Percentiles rank a stretch among this genome's conserved stretches.
phyloP scores from a whole-genome alignment of 768 basidiomycete genomes.

The Suillus cothurnatus region DNA sequence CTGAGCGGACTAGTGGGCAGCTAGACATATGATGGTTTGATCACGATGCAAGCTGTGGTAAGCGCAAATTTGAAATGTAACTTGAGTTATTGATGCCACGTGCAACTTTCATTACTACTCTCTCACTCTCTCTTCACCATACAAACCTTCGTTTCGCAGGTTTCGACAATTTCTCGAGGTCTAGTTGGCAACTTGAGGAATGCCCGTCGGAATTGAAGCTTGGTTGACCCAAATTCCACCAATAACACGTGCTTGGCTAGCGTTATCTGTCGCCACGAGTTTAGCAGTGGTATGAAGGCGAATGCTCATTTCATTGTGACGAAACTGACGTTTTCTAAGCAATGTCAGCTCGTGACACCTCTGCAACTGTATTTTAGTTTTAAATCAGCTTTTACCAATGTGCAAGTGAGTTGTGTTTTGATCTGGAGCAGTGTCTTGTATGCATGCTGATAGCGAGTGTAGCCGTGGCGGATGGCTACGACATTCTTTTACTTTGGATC shows the following conservation, averaged over 20 bases:
- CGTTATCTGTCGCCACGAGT: conserved; percentile 75
- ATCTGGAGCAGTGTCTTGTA: conserved; percentile 2
- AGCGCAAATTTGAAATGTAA: neutral
- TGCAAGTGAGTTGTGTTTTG: conserved; percentile 55
- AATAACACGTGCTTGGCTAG: conserved; percentile 86
- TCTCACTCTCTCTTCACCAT: neutral
- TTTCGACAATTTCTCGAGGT: neutral
- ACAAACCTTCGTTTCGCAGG: neutral
- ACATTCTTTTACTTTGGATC: conserved; percentile 97
- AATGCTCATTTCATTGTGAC: neutral
- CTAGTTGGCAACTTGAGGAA: conserved; percentile 27
- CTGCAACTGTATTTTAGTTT: conserved; percentile 93
- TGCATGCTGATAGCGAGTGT: conserved; percentile 17
- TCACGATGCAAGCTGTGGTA: neutral
- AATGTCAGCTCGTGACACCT: conserved; percentile 90
- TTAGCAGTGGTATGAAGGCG: conserved; percentile 77
- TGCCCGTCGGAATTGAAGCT: conserved; percentile 86
- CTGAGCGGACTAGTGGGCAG: neutral
- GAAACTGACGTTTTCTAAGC: conserved; percentile 47
- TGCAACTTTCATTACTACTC: neutral
- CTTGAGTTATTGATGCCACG: neutral
- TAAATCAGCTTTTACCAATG: conserved; percentile 79
- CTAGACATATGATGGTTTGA: neutral
- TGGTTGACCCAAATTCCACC: conserved; percentile 94
- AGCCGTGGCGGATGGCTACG: conserved; percentile 89